phyloP scores from a whole-genome alignment of 768 basidiomycete genomes.

The Podaxis sp. region DNA sequence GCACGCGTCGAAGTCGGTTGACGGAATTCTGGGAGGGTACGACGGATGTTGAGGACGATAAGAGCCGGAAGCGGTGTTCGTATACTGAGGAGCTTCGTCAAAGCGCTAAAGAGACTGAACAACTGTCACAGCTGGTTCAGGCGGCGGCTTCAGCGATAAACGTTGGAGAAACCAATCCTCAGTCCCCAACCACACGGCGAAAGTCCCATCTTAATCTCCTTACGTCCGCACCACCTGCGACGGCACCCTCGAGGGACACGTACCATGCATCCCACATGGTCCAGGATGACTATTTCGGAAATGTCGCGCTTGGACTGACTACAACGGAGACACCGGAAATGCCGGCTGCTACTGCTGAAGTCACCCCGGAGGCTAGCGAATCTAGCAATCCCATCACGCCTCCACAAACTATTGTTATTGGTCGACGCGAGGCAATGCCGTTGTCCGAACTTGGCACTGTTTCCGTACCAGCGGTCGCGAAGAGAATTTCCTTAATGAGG shows the following conservation, averaged over 20 bases:
- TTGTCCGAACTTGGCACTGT: slow-evolving; percentile 18
- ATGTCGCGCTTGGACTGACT: background rate
- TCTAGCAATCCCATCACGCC: background rate
- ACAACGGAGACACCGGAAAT: background rate
- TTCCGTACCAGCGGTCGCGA: slow-evolving; percentile 44
- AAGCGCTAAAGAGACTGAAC: slow-evolving; percentile 3
- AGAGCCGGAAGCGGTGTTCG: slow-evolving; percentile 13
- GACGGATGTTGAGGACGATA: slow-evolving; percentile 49
- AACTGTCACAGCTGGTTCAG: slow-evolving; percentile 3
- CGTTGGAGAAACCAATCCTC: background rate
- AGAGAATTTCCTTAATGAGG: slow-evolving; percentile 51
- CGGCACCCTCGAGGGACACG: slow-evolving; percentile 15
- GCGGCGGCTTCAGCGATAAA: background rate
- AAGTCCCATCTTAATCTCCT: slow-evolving; percentile 5
- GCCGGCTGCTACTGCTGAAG: background rate
- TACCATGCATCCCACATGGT: slow-evolving; percentile 2
- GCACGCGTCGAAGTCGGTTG: slow-evolving; percentile 50
- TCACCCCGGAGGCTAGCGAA: background rate
- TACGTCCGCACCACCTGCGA: slow-evolving; percentile 17
- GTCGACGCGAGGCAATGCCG: slow-evolving; percentile 10
- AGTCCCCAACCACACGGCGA: background rate
- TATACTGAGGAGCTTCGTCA: slow-evolving; percentile 9
- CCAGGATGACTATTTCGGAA: slow-evolving; percentile 16
- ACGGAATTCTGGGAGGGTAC: slow-evolving; percentile 79
- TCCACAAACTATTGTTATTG: background rate